Evolutionary conservation across 2,329 filamentous ascomycete genomes (phyloP).

Genomic region (Lasiodiplodia sp.): DNA sequence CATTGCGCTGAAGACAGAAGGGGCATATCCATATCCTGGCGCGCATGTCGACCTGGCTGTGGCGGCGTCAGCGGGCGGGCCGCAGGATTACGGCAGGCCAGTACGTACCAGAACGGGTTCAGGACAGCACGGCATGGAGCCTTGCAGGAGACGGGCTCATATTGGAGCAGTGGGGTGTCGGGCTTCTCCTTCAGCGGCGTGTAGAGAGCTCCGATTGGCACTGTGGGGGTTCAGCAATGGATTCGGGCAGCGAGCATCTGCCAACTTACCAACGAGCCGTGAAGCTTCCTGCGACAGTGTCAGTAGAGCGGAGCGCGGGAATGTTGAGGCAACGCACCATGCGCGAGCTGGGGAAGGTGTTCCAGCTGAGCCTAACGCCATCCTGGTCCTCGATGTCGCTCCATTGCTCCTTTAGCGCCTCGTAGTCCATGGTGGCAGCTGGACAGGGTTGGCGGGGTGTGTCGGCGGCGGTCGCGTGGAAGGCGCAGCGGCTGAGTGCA

Average conservation of each 20-base stretch:
- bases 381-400: slow-evolving; percentile 95
- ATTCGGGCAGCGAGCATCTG: slow-evolving; percentile 10
- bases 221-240: slow-evolving; percentile 47
- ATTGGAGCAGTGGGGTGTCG: slow-evolving; percentile 86
- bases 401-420: slow-evolving; percentile 94
- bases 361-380: slow-evolving; percentile 96
- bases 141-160: slow-evolving; percentile 97
- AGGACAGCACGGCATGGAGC: slow-evolving; percentile 92
- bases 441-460: slow-evolving; percentile 22
- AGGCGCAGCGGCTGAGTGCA: slow-evolving; percentile 1
- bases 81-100: slow-evolving; percentile 30
- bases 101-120: slow-evolving; percentile 89
- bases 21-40: slow-evolving; percentile 88
- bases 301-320: slow-evolving; percentile 18
- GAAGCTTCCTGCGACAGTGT: slow-evolving; percentile 78
- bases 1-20: slow-evolving; percentile 84
- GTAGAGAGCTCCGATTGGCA: slow-evolving; percentile 94
- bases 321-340: slow-evolving; percentile 66
- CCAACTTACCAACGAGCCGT: slow-evolving; percentile 69
- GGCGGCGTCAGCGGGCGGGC: slow-evolving; percentile 19
- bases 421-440: slow-evolving; percentile 78
- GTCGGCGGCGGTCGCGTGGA: slow-evolving; percentile 15
- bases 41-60: slow-evolving; percentile 81
- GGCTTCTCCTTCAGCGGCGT: slow-evolving; percentile 95
- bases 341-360: slow-evolving; percentile 96